These are phyloP conservation scores for Xylariaceae sp. DNA, from an alignment of 2,329 filamentous ascomycete genomes.

Conservation along the genomic window DNA sequence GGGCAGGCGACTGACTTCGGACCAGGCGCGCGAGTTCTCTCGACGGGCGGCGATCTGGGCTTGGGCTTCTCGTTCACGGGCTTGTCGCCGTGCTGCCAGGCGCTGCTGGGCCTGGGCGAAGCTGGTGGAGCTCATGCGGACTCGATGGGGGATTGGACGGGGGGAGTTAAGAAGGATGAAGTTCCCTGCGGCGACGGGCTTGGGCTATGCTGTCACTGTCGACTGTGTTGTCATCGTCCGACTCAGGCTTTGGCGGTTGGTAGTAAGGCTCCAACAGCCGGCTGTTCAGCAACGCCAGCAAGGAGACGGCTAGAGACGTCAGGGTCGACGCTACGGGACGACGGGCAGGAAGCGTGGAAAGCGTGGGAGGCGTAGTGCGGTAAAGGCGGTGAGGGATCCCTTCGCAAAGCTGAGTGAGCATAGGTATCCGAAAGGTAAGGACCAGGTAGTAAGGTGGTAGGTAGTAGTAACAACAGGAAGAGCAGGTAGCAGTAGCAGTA, in stretches of 20 bases:
- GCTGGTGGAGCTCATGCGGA: slow-evolving; percentile 50
- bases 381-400: neutral
- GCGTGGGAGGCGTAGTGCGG: no score
- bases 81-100: slow-evolving; percentile 72
- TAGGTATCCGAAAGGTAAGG: no score
- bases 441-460: no score
- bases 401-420: no score
- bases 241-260: neutral
- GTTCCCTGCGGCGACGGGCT: neutral
- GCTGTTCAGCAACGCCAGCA: neutral
- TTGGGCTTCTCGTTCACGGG: slow-evolving; percentile 63
- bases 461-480: no score
- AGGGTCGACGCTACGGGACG: neutral
- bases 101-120: slow-evolving; percentile 88
- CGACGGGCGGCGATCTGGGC: slow-evolving; percentile 48
- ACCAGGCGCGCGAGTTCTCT: slow-evolving; percentile 49
- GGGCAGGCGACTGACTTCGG: slow-evolving; percentile 53
- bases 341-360: no score
- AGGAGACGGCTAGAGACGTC: neutral
- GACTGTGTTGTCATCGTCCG: slow-evolving; percentile 9
- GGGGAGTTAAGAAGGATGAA: neutral
- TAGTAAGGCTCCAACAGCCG: neutral
- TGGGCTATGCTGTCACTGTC: neutral
- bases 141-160: neutral
- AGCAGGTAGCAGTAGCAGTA: no score